Conservation (phyloP, 129 eudicot genomes). For the Gnaphalium uliginosum region DNA sequence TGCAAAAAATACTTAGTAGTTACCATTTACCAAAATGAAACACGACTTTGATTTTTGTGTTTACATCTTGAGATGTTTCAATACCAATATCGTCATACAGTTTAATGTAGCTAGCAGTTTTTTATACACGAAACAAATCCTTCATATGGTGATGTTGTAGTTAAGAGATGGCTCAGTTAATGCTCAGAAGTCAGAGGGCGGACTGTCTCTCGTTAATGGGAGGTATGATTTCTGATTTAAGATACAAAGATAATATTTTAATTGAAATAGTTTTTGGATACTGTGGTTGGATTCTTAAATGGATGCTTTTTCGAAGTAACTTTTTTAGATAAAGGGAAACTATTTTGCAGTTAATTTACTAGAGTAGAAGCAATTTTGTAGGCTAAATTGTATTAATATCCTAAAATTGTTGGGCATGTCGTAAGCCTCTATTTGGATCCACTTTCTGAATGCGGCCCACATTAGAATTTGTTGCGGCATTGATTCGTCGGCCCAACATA, state of each 20-base stretch:
- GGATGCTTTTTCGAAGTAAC: neutral
- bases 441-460: conserved; percentile 15
- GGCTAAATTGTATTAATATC: conserved; percentile 2
- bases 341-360: neutral
- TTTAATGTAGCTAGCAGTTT: no score
- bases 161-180: neutral
- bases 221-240: no score
- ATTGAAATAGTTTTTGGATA: neutral
- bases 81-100: no score
- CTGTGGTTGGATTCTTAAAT: neutral
- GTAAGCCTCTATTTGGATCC: conserved; percentile 1
- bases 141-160: no score
- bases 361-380: conserved; percentile 8
- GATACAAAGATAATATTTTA: no score
- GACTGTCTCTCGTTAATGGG: no score
- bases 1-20: no score
- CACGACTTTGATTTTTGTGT: no score
- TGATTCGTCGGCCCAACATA: conserved; percentile 17
- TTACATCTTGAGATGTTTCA: no score
- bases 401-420: neutral
- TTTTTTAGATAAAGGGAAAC: neutral
- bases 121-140: no score
- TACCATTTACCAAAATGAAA: no score
- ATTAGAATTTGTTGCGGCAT: neutral
- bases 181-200: no score